Evolutionary conservation across 495 filamentous ascomycete genomes (phyloP), one percentile per base, ranked within the genome.

Genomic region (Penicillium maclennaniae): DNA sequence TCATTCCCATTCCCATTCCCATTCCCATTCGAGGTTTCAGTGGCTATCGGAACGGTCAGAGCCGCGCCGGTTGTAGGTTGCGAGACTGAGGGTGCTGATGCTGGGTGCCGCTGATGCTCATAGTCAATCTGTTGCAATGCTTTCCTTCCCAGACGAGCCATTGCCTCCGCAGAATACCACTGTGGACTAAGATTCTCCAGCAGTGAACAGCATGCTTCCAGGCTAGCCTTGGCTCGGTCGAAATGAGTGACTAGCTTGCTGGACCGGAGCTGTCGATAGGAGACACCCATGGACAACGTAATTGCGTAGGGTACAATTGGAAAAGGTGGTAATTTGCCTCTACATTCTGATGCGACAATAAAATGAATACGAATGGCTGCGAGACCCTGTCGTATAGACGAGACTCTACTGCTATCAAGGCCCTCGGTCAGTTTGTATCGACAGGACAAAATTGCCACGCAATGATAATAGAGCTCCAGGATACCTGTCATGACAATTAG

Each of bases 251-350:
- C 79, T 1, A 87, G 61, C 17, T 75, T 83, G 49, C 82, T 85
- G 47, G 83, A 81, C 12, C 85, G 81, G 70, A 87, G 82, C 58
- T 87, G 85, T 28, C 84, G 79, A 55, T 90, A 91, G 9, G 82
- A 80, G 4, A 89, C 84, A 16, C 82, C 83, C 44, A 91, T 75
- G 0, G 85, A 83, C 4, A 91, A 67, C 0, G 83, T 77, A 1
- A 88, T 66, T 0, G 83, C 82, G 50, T 89, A 89, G 0, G 86
- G 83, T 7, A 89, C 73, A 38, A 89, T 79, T 1, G 87, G 86
- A 26, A 86, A 70, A 7, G 80, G 78, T 12, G 78, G 73, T 4
- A 89, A 64, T 4, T 74, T 65, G 9, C 79, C 73, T 12, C 72
- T 60, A 43, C 76, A 76, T 56, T 85, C 80, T 2, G 73, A 74